These are phyloP conservation scores for Jimgerdemannia flammicorona DNA, from an alignment of 192 early-diverging fungal species.

Conservation along the genomic window DNA sequence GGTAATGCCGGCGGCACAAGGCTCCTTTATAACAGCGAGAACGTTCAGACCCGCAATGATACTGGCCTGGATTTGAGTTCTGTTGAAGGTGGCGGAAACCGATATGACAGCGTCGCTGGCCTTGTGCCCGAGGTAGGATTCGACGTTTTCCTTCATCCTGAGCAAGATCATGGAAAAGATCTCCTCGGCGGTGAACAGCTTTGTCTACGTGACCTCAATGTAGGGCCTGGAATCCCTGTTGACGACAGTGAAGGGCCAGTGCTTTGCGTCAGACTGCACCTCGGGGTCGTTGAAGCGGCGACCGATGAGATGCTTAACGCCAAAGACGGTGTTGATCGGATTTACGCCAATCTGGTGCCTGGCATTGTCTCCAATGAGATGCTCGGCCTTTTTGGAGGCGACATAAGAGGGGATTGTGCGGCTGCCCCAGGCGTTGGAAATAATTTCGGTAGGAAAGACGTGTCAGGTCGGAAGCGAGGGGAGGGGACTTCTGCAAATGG, in stretches of 20 bases:
- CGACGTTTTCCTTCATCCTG: conserved; percentile 90
- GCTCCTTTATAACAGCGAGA: too few relatives aligned
- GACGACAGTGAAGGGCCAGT: conserved; percentile 85
- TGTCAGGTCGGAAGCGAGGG: too few relatives aligned
- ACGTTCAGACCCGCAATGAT: too few relatives aligned
- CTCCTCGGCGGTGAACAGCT: conserved; percentile 87
- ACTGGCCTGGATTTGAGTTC: too few relatives aligned
- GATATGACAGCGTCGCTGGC: conserved; percentile 87
- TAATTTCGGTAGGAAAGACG: conserved; percentile 61
- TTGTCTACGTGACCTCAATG: conserved; percentile 70
- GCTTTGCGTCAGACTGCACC: conserved; percentile 88
- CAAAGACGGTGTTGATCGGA: conserved; percentile 91
- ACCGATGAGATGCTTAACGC: conserved; percentile 90
- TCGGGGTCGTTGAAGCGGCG: conserved; percentile 81
- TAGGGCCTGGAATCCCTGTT: conserved; percentile 72
- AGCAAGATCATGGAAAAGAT: conserved; percentile 94
- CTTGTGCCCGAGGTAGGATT: conserved; percentile 73
- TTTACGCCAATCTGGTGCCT: conserved; percentile 92
- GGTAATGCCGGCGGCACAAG: too few relatives aligned
- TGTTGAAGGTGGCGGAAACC: conserved; percentile 92
- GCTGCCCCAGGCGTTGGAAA: conserved; percentile 91
- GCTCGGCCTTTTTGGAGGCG: conserved; percentile 85
- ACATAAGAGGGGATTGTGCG: conserved; percentile 95
- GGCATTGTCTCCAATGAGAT: conserved; percentile 87
- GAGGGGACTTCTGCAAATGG: too few relatives aligned